Evolutionary conservation across 1,284 basidiomycete species (phyloP), one percentile per base, ranked within the genome.

Genomic region (Pholiota adiposa): DNA sequence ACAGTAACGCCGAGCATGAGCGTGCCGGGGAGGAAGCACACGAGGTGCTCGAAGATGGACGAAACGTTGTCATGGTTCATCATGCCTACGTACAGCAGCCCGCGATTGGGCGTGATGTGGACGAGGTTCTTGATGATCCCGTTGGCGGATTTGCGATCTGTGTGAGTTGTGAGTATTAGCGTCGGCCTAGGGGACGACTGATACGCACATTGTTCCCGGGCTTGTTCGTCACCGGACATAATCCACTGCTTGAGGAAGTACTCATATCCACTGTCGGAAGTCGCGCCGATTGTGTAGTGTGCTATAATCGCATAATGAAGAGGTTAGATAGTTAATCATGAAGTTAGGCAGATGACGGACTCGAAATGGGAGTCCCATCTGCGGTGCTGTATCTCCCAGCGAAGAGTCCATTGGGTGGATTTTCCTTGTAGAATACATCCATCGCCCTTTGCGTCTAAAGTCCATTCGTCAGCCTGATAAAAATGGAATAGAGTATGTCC

Each of bases 201-300:
- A 40, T 67, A 89, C 88, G 90, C 16, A 60, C 44, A 52, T 53
- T 73, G 87, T 34, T 81, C 77, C 51, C 77, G 78, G 44, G 77
- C 78, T 61, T 67, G 72, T 67, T 89, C 72, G 67, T 88, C 23
- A 77, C 56, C 85, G 0, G 85, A 85, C 43, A 89, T 73, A 14
- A 92, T 74, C 71, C 83, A 90, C 62, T 89, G 87, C 67, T 91
- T 92, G 51, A 92, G 80, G 27, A 88, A 76, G 68, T 91, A 91
- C 67, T 91, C 89, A 55, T 90, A 83, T 3, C 79, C 86, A 60
- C 86, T 89, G 64, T 91, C 87, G 2, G 83, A 83, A 12, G 73
- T 76, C 0, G 79, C 86, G 18, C 86, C 88, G 11, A 86, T 78
- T 2, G 84, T 80, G 34, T 83, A 71, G 59, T 74, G 77, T 18